Conservation (phyloP, 2,329 filamentous ascomycete genomes). For the Dendrostoma leiphaemia region DNA sequence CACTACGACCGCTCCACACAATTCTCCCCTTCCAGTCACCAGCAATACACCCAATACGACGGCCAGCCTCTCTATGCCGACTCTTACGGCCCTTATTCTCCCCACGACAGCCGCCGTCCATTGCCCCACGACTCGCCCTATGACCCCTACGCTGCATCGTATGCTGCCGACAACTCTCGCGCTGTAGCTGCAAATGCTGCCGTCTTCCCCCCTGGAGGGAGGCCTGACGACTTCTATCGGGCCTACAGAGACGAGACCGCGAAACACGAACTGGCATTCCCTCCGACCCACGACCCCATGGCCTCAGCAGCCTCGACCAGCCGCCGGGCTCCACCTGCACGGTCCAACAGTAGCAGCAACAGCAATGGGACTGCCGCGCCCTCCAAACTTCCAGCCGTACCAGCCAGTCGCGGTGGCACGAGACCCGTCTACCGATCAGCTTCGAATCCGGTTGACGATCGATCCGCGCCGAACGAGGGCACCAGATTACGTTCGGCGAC, state of each 20-base stretch:
- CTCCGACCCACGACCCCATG: slow-evolving; percentile 34
- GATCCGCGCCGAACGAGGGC: slow-evolving; percentile 26
- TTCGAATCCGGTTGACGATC: slow-evolving; percentile 54
- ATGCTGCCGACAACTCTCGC: slow-evolving; percentile 36
- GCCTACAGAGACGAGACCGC: slow-evolving; percentile 42
- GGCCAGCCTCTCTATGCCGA: slow-evolving; percentile 26
- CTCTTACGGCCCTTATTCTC: slow-evolving; percentile 15
- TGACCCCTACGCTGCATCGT: slow-evolving; percentile 30
- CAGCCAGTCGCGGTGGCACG: slow-evolving; percentile 36
- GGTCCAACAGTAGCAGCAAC: slow-evolving; percentile 40
- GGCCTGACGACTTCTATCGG: slow-evolving; percentile 57
- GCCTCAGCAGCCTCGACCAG: slow-evolving; percentile 38
- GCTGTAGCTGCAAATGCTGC: slow-evolving; percentile 38
- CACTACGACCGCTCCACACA: slow-evolving; percentile 27
- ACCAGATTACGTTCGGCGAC: slow-evolving; percentile 32
- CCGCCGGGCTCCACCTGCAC: slow-evolving; percentile 39
- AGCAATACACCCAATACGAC: slow-evolving; percentile 20
- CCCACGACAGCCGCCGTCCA: not conserved
- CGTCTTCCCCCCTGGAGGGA: slow-evolving; percentile 29
- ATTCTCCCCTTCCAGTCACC: slow-evolving; percentile 19
- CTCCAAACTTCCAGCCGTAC: slow-evolving; percentile 42
- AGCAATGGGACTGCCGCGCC: slow-evolving; percentile 38
- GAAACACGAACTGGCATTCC: slow-evolving; percentile 40
- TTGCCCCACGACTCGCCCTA: slow-evolving; percentile 12
- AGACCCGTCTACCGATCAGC: slow-evolving; percentile 50